These are phyloP conservation scores for Serendipita sp. DNA, from an alignment of 768 basidiomycete species.

Conservation along the genomic window DNA sequence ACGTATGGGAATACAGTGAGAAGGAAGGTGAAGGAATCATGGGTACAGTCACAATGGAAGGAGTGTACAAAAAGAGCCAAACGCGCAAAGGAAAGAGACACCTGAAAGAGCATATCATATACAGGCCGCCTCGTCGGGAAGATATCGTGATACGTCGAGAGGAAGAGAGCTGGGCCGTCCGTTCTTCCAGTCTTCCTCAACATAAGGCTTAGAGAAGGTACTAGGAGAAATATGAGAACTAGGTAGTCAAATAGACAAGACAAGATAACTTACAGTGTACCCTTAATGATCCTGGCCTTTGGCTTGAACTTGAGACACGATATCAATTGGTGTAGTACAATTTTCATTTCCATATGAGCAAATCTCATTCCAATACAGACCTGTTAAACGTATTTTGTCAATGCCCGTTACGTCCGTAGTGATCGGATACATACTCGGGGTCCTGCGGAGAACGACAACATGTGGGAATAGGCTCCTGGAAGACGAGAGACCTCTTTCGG, in stretches of 20 bases:
- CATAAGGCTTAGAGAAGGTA: slow-evolving; percentile 3
- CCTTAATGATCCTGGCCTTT: background rate
- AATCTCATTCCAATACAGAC: slow-evolving; percentile 74
- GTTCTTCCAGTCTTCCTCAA: background rate
- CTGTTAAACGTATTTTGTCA: slow-evolving; percentile 22
- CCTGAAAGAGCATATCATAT: background rate
- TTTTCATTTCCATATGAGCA: slow-evolving; percentile 46
- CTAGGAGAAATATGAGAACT: background rate
- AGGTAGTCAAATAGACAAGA: background rate
- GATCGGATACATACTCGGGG: slow-evolving; percentile 43
- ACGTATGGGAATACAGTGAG: background rate
- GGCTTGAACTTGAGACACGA: background rate
- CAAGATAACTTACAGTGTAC: background rate
- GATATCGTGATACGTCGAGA: background rate
- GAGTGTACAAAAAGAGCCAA: background rate
- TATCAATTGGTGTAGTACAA: background rate
- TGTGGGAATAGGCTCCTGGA: slow-evolving; percentile 58
- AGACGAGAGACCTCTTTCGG: slow-evolving; percentile 50
- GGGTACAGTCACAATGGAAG: background rate
- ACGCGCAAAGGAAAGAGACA: background rate
- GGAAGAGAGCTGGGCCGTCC: background rate
- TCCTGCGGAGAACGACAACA: slow-evolving; percentile 64
- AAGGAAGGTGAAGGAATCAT: background rate
- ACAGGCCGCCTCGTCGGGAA: background rate
- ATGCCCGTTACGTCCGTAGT: slow-evolving; percentile 7